These are phyloP conservation scores for Alternaria incomplexa DNA, from an alignment of 2,329 filamentous ascomycete genomes.

Conservation along the genomic window DNA sequence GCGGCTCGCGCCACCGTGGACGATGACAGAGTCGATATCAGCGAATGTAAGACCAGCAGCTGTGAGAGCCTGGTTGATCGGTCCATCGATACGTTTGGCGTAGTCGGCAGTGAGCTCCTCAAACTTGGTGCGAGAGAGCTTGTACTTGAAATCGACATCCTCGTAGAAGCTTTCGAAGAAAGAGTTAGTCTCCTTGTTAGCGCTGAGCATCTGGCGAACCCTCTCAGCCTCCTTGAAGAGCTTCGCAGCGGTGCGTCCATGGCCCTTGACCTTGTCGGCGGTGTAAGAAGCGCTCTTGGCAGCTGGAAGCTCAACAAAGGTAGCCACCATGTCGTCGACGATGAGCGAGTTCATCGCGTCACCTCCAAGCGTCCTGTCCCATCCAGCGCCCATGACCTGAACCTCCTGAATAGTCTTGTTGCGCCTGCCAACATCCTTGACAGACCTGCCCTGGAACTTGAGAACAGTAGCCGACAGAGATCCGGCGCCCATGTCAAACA, in stretches of 20 bases:
- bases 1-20: slow-evolving; percentile 87
- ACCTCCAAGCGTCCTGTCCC: slow-evolving; percentile 88
- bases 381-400: slow-evolving; percentile 83
- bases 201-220: slow-evolving; percentile 86
- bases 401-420: slow-evolving; percentile 98
- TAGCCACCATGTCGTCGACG: slow-evolving; percentile 82
- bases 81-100: slow-evolving; percentile 69
- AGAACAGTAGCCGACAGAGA: slow-evolving; percentile 90
- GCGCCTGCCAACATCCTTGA: slow-evolving; percentile 90
- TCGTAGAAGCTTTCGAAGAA: slow-evolving; percentile 91
- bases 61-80: slow-evolving; percentile 76
- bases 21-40: slow-evolving; percentile 87
- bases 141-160: slow-evolving; percentile 92
- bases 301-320: slow-evolving; percentile 71
- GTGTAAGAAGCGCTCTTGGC: slow-evolving; percentile 70
- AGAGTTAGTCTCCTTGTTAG: slow-evolving; percentile 80
- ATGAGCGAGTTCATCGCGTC: slow-evolving; percentile 88
- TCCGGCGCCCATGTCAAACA: slow-evolving; percentile 98
- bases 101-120: slow-evolving; percentile 77
- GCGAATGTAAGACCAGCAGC: slow-evolving; percentile 73
- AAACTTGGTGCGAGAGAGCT: slow-evolving; percentile 79
- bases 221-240: slow-evolving; percentile 92
- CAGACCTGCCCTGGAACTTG: slow-evolving; percentile 83
- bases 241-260: slow-evolving; percentile 86
- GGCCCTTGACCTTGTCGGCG: slow-evolving; percentile 67